Base-by-base conservation (phyloP, 441 rosid species). In the Hura crepitans region DNA sequence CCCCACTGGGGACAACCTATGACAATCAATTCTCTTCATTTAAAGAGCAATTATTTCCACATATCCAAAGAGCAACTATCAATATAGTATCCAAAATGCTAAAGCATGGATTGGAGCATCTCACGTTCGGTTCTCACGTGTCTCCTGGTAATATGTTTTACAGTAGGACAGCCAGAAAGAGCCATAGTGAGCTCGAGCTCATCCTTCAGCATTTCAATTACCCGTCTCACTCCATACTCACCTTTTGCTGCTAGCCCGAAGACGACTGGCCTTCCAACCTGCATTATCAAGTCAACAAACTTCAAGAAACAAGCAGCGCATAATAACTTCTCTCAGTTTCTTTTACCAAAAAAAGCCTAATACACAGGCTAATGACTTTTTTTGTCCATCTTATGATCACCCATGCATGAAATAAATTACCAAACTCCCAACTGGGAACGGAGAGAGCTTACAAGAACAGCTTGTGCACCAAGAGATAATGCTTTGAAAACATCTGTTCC, bases 401-500 rank as follows among this genome's bases (percentile, higher is more conserved):
- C 56, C 3, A n/a, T 3, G 22, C 47, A 33, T 35, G 33, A 51
- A 22, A 22, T 13, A 66, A 25, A 23, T 27, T 15, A 66, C n/a
- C 15, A 20, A 47, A 50, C 18, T 42, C 15, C 53, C 11, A 42
- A 25, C 43, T 56, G 22, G 43, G 27, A 22, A 47, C 1, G 23
- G 30, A 49, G 30, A 49, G 23, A 72, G 62, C 85, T 81, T 82
- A 89, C 98, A 63, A 93, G 91, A 66, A 93, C 89, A 75, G 93
- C 90, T 78, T 86, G 83, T 30, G 93, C 98, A 23, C 97, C 97
- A 4, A 93, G 89, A 18, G 95, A 92, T 68, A 93, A 77, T 1
- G 98, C 96, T 78, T 93, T 92, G 83, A 95, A 90, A 76, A 95
- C 81, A 75, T 95, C 92, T 0, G 97, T 87, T 73, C 97, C 99